Percentiles rank a stretch among this genome's conserved stretches.
Evolutionary conservation across 805 yeast genomes (phyloP).

Genomic region (Metschnikowia drakensbergensis): DNA sequence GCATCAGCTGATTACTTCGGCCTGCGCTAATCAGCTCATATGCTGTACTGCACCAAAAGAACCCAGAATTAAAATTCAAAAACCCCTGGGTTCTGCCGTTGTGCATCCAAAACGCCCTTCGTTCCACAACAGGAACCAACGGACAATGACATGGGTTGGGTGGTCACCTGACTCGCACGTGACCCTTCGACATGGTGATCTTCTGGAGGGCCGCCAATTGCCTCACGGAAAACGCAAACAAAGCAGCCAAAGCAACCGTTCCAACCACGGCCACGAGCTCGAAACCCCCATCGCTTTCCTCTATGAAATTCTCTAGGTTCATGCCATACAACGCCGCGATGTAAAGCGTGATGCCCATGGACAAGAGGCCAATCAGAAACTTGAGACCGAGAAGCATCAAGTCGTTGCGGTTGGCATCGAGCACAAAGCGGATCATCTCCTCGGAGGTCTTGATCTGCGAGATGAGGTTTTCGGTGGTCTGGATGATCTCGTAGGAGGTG

Average conservation of each 20-base stretch:
- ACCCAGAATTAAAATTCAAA: no score
- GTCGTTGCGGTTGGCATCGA: slow-evolving; percentile 92
- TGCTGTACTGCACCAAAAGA: no score
- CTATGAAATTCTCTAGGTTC: slow-evolving; percentile 91
- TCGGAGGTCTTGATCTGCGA: slow-evolving; percentile 90
- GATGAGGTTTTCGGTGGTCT: slow-evolving; percentile 70
- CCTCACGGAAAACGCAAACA: slow-evolving; percentile 53
- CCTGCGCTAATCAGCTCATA: no score
- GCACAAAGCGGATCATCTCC: slow-evolving; percentile 86
- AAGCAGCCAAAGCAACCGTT: slow-evolving; percentile 37
- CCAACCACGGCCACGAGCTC: slow-evolving; percentile 40
- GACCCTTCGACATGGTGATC: slow-evolving; percentile 51
- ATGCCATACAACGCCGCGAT: slow-evolving; percentile 90
- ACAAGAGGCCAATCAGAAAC: slow-evolving; percentile 77
- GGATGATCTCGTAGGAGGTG: slow-evolving; percentile 92
- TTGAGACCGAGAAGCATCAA: slow-evolving; percentile 82
- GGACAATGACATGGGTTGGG: no score
- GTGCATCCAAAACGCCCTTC: no score
- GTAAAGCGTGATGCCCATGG: slow-evolving; percentile 77
- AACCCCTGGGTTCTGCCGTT: no score
- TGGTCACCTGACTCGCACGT: neutral
- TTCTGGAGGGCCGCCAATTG: slow-evolving; percentile 64
- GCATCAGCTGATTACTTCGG: no score
- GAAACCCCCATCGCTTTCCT: slow-evolving; percentile 74
- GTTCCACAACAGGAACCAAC: no score